Evolutionary conservation across 371 early-diverging fungal species (phyloP), one percentile per base, ranked within the genome.

Genomic region (Zopfochytrium polystomum): DNA sequence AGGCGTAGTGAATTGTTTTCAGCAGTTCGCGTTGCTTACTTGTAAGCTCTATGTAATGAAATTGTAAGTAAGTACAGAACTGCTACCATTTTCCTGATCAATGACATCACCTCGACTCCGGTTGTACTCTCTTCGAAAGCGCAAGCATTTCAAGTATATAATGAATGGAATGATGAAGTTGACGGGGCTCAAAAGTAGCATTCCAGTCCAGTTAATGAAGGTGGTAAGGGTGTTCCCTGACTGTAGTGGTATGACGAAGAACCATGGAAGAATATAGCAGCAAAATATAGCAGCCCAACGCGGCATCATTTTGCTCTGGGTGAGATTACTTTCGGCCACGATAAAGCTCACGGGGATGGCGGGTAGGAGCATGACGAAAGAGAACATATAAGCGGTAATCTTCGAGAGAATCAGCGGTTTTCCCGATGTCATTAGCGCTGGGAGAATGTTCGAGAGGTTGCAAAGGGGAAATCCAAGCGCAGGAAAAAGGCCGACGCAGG

Each of bases 81-180:
- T 22, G 6, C 23, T 18, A 34, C 13, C 4, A 54, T 18, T n/a
- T n/a, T n/a, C 2, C 13, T 48, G 1, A 48, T 2, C 13, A 22
- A 48, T 20, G 13, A 47, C 13, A 32, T 27, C 29, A 74, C 72
- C 42, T 64, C 77, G 42, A 32, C 61, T 58, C 29, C 52, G 49
- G 60, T 79, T 76, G 55, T 79, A 79, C 11, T 53, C 65, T 18
- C 62, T 23, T 34, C 80, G 60, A 55, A 79, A 79, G 11, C 52
- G 1, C 18, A 73, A 33, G 50, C 74, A 73, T 34, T 67, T 49
- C 30, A 90, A 77, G 64, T 87, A 90, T 15, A 90, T 79, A 11
- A 87, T 52, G 45, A 90, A 79, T 1, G 90, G 90, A 23, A 89
- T 69, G 26, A 90, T 79, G 60, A 87, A 90, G 63, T 88, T 90